Evolutionary conservation across 257 asterid species (phyloP).

Genomic region (Capsicum chinense): DNA sequence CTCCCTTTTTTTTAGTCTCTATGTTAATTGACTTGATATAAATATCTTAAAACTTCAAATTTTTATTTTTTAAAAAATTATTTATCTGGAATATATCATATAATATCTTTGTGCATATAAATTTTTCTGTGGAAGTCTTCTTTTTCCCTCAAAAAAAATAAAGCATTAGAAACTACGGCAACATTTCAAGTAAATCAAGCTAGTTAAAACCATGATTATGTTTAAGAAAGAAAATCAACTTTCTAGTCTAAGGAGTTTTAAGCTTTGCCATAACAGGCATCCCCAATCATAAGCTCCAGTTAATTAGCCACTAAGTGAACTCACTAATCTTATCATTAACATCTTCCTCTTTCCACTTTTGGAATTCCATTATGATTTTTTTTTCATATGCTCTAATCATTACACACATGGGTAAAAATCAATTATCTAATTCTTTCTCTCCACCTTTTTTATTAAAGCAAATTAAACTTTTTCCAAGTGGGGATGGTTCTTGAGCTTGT

Average conservation of each 20-base stretch:
- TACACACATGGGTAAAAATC: constrained; percentile 28
- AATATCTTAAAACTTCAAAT: too few relatives aligned
- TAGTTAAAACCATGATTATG: not conserved
- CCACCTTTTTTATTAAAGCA: not conserved
- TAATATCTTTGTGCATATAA: not conserved
- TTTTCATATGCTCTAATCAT: constrained; percentile 33
- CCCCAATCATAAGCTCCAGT: constrained; percentile 26
- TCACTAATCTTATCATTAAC: constrained; percentile 20
- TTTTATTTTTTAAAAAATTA: too few relatives aligned
- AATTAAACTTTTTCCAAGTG: not conserved
- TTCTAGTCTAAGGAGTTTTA: not conserved
- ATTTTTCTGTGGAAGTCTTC: not conserved
- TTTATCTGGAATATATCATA: too few relatives aligned
- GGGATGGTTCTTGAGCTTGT: not conserved
- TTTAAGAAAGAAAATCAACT: not conserved
- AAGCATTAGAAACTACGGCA: not conserved
- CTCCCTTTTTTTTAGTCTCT: not conserved
- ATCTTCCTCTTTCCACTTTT: constrained; percentile 18
- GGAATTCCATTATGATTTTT: not conserved
- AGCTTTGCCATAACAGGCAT: constrained; percentile 24
- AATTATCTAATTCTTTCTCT: constrained; percentile 6
- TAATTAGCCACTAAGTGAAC: constrained; percentile 26
- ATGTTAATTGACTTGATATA: too few relatives aligned
- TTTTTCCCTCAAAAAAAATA: too few relatives aligned
- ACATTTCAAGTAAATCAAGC: constrained; percentile 7